These are phyloP conservation scores for Elsinoe australis DNA, from an alignment of 2,329 filamentous ascomycete species.

Conservation along the genomic window DNA sequence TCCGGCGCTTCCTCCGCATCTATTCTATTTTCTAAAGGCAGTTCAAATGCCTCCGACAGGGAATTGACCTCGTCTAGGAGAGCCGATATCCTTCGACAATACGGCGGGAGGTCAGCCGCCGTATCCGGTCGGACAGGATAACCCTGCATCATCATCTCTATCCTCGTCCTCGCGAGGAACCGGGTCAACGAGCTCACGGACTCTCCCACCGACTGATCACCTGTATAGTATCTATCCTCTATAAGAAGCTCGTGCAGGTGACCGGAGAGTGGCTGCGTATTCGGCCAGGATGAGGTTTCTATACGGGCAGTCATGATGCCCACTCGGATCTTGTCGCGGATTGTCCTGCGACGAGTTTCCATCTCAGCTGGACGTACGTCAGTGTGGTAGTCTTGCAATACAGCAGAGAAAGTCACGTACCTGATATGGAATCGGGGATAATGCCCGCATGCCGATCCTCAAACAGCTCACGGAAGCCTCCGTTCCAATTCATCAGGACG, in stretches of 20 bases:
- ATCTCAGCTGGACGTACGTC: neutral
- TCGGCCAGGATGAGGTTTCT: neutral
- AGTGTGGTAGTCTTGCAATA: neutral
- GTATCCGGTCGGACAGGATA: neutral
- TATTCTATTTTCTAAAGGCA: neutral
- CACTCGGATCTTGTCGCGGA: neutral
- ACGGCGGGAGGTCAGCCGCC: neutral
- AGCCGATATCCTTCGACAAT: neutral
- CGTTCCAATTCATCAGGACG: neutral
- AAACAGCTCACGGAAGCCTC: neutral
- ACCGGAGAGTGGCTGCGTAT: neutral
- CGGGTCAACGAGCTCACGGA: neutral
- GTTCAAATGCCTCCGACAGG: neutral
- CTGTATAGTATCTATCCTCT: neutral
- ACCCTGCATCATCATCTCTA: slow-evolving; percentile 2
- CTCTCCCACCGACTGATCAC: neutral
- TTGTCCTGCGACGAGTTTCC: neutral
- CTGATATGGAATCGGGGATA: neutral
- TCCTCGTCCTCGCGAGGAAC: neutral
- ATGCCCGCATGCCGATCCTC: neutral
- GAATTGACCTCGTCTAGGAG: neutral
- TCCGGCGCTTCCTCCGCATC: no score
- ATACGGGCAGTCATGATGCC: neutral
- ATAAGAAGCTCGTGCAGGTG: neutral
- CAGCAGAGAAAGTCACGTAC: neutral